A percentile compares a stretch with the other conserved stretches of the same genome.
phyloP scores from a whole-genome alignment of 441 rosid species.

The Theobroma grandiflorum region DNA sequence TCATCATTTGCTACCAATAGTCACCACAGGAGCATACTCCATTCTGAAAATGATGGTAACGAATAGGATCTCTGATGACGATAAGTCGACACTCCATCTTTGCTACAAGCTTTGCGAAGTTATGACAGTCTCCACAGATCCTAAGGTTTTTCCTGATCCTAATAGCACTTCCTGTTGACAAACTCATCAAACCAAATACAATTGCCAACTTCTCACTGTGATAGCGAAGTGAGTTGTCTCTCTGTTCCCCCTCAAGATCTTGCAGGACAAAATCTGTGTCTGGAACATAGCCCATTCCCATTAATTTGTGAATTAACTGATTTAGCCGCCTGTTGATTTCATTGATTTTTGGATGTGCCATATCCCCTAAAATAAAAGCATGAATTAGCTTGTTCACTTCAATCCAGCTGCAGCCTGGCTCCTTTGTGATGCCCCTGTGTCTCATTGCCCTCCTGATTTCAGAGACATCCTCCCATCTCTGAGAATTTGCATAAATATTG shows the following conservation, averaged over 20 bases:
- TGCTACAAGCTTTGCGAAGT: conserved; percentile 60
- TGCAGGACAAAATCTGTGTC: conserved; percentile 67
- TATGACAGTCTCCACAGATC: conserved; percentile 82
- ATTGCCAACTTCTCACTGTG: conserved; percentile 83
- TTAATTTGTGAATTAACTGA: conserved; percentile 49
- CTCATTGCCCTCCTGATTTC: conserved; percentile 59
- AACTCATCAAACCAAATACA: conserved; percentile 60
- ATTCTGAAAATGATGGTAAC: conserved; percentile 68
- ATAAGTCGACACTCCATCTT: conserved; percentile 54
- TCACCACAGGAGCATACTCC: conserved; percentile 79
- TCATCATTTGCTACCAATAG: conserved; percentile 55
- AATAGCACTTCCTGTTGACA: conserved; percentile 53
- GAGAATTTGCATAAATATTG: conserved; percentile 73
- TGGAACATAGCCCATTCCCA: conserved; percentile 65
- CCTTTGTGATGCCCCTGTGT: conserved; percentile 59
- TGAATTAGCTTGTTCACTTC: conserved; percentile 74
- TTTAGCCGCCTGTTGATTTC: conserved; percentile 52
- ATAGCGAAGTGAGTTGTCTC: conserved; percentile 64
- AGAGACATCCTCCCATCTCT: conserved; percentile 70
- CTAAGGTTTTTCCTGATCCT: conserved; percentile 78
- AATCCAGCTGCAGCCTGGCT: conserved; percentile 85
- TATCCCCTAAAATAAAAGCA: conserved; percentile 70
- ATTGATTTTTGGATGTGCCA: conserved; percentile 56
- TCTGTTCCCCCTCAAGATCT: conserved; percentile 79
- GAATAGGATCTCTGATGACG: conserved; percentile 69